Evolutionary conservation across 164 flowering plant species (phyloP), one percentile per base, ranked within the genome.

Genomic region (Liriodendron chinense): DNA sequence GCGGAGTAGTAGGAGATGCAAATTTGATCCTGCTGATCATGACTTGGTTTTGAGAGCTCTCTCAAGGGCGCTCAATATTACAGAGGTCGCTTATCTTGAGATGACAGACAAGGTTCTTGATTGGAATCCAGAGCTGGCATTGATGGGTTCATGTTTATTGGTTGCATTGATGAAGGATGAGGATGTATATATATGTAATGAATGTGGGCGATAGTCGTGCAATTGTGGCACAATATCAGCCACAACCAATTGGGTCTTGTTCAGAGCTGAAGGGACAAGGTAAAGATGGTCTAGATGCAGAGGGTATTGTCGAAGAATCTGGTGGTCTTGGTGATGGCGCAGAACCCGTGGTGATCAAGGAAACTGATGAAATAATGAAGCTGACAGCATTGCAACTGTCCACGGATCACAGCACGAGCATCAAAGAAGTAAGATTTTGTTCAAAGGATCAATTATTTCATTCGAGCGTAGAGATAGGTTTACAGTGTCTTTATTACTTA

Each of bases 371-470:
- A 50, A 67, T 50, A 43, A 80, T 78, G 88, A 88, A 75, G 76
- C 85, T 96, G 89, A 75, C 82, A 65, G 94, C 99, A 64, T 79
- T 96, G 90, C 99, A 96, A 86, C 83, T 96, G 71, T 92, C 99
- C 47, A 94, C 93, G 56, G 99, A 96, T 82, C 99, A 96, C 83
- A 94, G 98, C 81, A 96, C 99, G n/a, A 94, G 98, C 92, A 90
- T 94, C 67, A 92, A 91, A 81, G 96, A 94, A 84, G 99, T 96
- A 89, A 87, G 92, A 53, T 78, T 72, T 73, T 22, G 16, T 72
- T 72, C 24, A 24, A 61, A 65, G 14, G 18, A 47, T 21, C 47
- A 48, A 47, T 57, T 24, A 47, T 64, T 63, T 10, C 47, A 0
- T 47, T 14, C 14, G 6, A 28, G 43, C 47, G 5, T 12, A 14